Percentiles rank a stretch among this genome's conserved stretches.
These are phyloP conservation scores for Lenzites betulinus DNA, from an alignment of 768 basidiomycete species.

Conservation along the genomic window DNA sequence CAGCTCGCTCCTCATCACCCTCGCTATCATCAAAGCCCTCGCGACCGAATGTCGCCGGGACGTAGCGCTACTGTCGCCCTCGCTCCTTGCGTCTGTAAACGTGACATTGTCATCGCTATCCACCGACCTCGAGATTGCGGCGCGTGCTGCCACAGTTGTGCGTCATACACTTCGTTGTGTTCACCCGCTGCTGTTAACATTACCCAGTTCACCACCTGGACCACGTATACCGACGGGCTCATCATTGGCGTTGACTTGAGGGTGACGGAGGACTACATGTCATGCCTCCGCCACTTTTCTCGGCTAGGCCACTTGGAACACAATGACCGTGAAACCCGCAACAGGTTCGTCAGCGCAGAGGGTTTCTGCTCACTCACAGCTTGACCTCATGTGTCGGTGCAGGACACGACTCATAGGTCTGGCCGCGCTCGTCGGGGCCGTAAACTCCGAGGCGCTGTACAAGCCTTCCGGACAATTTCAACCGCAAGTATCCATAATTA, in stretches of 20 bases:
- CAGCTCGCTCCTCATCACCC: slow-evolving; percentile 79
- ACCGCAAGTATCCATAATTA: slow-evolving; percentile 67
- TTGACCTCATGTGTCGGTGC: neutral
- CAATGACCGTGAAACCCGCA: slow-evolving; percentile 68
- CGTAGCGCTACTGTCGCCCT: slow-evolving; percentile 70
- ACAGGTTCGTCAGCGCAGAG: slow-evolving; percentile 52
- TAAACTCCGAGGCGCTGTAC: slow-evolving; percentile 85
- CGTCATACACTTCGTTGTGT: slow-evolving; percentile 28
- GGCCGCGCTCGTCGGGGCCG: slow-evolving; percentile 76
- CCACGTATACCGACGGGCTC: slow-evolving; percentile 87
- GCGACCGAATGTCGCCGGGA: slow-evolving; percentile 88
- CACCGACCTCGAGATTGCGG: slow-evolving; percentile 72
- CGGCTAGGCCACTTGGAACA: slow-evolving; percentile 54
- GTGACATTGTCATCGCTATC: slow-evolving; percentile 54
- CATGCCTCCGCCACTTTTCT: slow-evolving; percentile 66
- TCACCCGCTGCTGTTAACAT: neutral
- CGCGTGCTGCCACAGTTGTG: slow-evolving; percentile 80
- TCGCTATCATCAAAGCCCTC: slow-evolving; percentile 79
- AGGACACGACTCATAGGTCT: slow-evolving; percentile 87
- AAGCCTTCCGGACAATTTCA: slow-evolving; percentile 71
- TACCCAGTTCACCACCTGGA: slow-evolving; percentile 86
- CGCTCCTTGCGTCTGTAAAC: slow-evolving; percentile 67
- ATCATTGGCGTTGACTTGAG: slow-evolving; percentile 75
- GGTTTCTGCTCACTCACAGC: neutral
- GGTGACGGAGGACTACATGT: slow-evolving; percentile 71